phyloP scores from a whole-genome alignment of 208 protist species.

The Balamuthia mandrillaris region DNA sequence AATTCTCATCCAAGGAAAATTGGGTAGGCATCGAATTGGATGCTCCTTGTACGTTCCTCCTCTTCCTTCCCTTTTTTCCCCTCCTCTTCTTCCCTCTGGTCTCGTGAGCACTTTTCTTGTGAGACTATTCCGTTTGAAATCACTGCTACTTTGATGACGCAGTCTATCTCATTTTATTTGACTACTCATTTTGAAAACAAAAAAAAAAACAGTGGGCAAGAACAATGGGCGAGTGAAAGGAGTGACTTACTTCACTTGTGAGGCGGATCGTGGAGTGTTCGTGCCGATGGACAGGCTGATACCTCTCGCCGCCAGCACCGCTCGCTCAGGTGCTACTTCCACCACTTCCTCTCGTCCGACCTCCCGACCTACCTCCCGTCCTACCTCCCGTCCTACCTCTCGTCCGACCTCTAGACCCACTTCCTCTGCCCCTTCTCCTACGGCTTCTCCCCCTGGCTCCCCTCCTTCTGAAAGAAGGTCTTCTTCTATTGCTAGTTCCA shows the following conservation, averaged over 20 bases:
- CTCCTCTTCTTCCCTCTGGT: neutral
- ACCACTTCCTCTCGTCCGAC: neutral
- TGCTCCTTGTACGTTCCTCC: constrained; percentile 6
- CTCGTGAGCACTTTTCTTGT: neutral
- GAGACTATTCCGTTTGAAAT: neutral
- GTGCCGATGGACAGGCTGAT: constrained; percentile 35
- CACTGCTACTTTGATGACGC: neutral
- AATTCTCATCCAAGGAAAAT: constrained; percentile 43
- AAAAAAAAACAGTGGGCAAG: constrained; percentile 39
- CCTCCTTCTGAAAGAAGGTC: too few species aligned
- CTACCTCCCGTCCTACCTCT: neutral
- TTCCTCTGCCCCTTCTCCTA: neutral
- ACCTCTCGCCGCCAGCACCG: neutral
- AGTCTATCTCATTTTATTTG: neutral
- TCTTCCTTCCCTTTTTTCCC: neutral
- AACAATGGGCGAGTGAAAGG: constrained; percentile 26
- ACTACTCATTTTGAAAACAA: too few species aligned
- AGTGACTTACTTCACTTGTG: constrained; percentile 33
- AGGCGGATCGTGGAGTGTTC: constrained; percentile 14
- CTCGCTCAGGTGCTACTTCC: neutral
- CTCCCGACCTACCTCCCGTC: neutral
- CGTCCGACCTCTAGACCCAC: neutral
- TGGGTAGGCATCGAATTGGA: constrained; percentile 37
- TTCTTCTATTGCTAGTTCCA: too few species aligned
- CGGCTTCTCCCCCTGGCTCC: neutral